A percentile compares a stretch with the other conserved stretches of the same genome.
Evolutionary conservation across 2,329 filamentous ascomycete genomes (phyloP).

Genomic region (Aureobasidium mangrovei): DNA sequence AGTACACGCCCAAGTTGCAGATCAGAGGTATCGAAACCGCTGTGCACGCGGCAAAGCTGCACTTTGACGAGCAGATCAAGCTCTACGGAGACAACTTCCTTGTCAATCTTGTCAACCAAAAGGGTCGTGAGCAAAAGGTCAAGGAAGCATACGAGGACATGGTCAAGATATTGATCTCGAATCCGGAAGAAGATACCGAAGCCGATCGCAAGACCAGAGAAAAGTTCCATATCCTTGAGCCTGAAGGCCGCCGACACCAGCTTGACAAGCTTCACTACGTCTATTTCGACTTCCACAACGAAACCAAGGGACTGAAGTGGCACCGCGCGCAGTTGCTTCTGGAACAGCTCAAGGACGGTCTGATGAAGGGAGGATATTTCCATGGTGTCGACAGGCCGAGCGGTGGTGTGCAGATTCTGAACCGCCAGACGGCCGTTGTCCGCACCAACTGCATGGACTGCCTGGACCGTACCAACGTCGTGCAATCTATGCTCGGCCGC

Average conservation of each 20-base stretch:
- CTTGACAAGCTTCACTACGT: constrained; percentile 88
- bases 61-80: constrained; percentile 88
- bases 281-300: constrained; percentile 97
- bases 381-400: constrained; percentile 79
- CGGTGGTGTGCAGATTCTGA: constrained; percentile 69
- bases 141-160: constrained; percentile 93
- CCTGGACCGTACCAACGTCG: constrained; percentile 92
- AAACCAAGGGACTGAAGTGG: constrained; percentile 92
- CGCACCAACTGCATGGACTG: constrained; percentile 99
- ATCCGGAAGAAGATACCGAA: constrained; percentile 57
- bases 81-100: constrained; percentile 95
- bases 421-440: constrained; percentile 79
- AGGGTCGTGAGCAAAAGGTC: constrained; percentile 77
- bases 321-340: constrained; percentile 82
- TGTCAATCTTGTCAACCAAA: constrained; percentile 95
- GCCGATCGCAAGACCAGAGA: constrained; percentile 58
- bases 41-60: constrained; percentile 66
- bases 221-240: constrained; percentile 72
- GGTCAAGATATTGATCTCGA: constrained; percentile 64
- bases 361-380: constrained; percentile 82
- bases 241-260: constrained; percentile 48
- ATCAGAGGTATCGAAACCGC: constrained; percentile 78
- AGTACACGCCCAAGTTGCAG: constrained; percentile 84
- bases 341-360: constrained; percentile 66
- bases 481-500: constrained; percentile 92